Conservation (phyloP, 2,329 filamentous ascomycete species). For the Colletotrichum tanaceti region DNA sequence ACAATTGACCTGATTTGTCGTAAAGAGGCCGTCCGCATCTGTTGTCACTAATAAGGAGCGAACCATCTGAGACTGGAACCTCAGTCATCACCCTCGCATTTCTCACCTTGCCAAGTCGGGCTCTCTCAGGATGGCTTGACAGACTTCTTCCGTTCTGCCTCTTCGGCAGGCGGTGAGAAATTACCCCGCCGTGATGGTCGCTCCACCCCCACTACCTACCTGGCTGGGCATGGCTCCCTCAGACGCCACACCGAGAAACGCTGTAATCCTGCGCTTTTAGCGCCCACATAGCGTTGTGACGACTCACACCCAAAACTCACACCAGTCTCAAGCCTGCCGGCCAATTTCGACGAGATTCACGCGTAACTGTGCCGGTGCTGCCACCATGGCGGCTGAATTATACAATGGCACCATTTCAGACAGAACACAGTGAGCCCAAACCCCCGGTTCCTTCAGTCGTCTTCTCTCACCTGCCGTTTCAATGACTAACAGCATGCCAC, state of each 20-base stretch:
- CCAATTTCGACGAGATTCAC: background rate
- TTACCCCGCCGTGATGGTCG: conserved; percentile 35
- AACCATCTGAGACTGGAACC: too few relatives aligned
- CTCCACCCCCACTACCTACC: conserved; percentile 35
- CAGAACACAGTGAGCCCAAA: conserved; percentile 33
- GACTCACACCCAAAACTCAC: background rate
- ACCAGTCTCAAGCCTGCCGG: background rate
- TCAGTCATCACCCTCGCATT: too few relatives aligned
- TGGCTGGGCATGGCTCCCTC: conserved; percentile 15
- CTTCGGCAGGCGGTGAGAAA: conserved; percentile 8
- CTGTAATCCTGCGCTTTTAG: conserved; percentile 28
- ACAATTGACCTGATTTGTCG: too few relatives aligned
- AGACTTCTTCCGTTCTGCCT: background rate
- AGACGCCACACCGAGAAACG: conserved; percentile 27
- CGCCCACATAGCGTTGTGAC: background rate
- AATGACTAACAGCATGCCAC: conserved; percentile 15
- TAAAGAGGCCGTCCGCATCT: too few relatives aligned
- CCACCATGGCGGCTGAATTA: conserved; percentile 28
- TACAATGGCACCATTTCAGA: conserved; percentile 37
- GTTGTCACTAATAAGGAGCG: too few relatives aligned
- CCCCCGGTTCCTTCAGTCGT: background rate
- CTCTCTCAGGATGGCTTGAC: too few relatives aligned
- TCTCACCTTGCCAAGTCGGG: too few relatives aligned
- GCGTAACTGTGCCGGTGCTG: background rate
- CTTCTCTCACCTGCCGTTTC: background rate